A percentile compares a stretch with the other conserved stretches of the same genome.
phyloP scores from a whole-genome alignment of 371 early-diverging fungal species.

The Rhizopus sp. region DNA sequence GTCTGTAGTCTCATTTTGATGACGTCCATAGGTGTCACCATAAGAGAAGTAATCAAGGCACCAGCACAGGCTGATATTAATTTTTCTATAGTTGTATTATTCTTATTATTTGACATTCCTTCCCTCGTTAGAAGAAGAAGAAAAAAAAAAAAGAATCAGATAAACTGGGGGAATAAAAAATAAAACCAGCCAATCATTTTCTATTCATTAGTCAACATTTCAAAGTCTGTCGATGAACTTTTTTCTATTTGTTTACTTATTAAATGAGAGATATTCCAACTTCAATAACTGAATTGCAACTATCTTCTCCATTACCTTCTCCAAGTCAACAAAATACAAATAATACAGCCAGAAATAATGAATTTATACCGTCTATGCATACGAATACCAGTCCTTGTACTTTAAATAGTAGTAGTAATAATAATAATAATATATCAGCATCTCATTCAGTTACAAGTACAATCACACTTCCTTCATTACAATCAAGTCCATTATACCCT shows the following conservation, averaged over 20 bases:
- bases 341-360: background rate
- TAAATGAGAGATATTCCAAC: conserved; percentile 18
- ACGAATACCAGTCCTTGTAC: conserved; percentile 2
- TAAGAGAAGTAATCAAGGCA: conserved; percentile 67
- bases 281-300: conserved; percentile 25
- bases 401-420: background rate
- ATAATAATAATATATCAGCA: conserved; percentile 8
- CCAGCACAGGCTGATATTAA: conserved; percentile 79
- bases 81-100: conserved; percentile 35
- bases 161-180: conserved; percentile 7
- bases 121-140: background rate
- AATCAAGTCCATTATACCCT: conserved; percentile 26
- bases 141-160: conserved; percentile 2
- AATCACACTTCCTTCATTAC: conserved; percentile 17
- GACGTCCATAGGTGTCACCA: conserved; percentile 91
- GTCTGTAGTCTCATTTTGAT: conserved; percentile 91
- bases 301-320: conserved; percentile 30
- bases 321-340: conserved; percentile 17
- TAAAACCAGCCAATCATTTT: background rate
- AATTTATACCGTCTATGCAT: background rate
- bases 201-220: no score
- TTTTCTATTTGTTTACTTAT: conserved; percentile 1
- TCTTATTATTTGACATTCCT: background rate
- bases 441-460: conserved; percentile 12
- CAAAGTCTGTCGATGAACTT: background rate